phyloP scores from a whole-genome alignment of 805 yeast genomes.

The Nakazawaea wickerhamii region DNA sequence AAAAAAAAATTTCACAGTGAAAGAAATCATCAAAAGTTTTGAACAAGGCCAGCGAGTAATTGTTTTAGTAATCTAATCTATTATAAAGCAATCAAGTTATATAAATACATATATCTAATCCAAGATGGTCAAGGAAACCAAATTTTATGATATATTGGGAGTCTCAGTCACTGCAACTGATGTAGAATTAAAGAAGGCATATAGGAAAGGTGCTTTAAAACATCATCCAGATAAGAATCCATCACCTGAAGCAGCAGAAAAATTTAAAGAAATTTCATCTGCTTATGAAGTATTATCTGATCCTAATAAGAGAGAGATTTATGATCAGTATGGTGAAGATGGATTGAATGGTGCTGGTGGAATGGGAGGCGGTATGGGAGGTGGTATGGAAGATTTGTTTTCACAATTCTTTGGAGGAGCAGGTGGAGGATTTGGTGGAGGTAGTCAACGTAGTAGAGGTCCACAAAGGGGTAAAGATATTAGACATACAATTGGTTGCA shows the following conservation, averaged over 20 bases:
- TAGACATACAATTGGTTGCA: slow-evolving; percentile 77
- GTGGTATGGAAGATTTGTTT: slow-evolving; percentile 45
- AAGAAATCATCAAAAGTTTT: no score
- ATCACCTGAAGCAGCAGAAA: slow-evolving; percentile 89
- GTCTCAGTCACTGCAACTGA: slow-evolving; percentile 67
- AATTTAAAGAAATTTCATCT: slow-evolving; percentile 83
- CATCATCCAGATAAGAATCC: slow-evolving; percentile 83
- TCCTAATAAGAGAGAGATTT: slow-evolving; percentile 79
- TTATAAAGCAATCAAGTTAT: no score
- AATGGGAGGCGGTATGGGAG: slow-evolving; percentile 54
- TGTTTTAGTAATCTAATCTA: background rate
- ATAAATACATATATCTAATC: background rate
- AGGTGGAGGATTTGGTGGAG: slow-evolving; percentile 55
- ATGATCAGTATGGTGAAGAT: slow-evolving; percentile 89
- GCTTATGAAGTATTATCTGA: slow-evolving; percentile 90
- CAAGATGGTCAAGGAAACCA: slow-evolving; percentile 75
- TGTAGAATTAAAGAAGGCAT: slow-evolving; percentile 72
- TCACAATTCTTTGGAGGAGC: slow-evolving; percentile 59
- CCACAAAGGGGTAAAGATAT: slow-evolving; percentile 90
- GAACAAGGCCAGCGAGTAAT: no score
- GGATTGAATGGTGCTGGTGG: slow-evolving; percentile 81
- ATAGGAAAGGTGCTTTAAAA: slow-evolving; percentile 74
- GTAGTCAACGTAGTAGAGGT: slow-evolving; percentile 66
- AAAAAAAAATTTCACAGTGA: no score
- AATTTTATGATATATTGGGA: slow-evolving; percentile 68